Conservation (phyloP, 208 protist genomes). For the Herpetomonas samuelpessoai region DNA sequence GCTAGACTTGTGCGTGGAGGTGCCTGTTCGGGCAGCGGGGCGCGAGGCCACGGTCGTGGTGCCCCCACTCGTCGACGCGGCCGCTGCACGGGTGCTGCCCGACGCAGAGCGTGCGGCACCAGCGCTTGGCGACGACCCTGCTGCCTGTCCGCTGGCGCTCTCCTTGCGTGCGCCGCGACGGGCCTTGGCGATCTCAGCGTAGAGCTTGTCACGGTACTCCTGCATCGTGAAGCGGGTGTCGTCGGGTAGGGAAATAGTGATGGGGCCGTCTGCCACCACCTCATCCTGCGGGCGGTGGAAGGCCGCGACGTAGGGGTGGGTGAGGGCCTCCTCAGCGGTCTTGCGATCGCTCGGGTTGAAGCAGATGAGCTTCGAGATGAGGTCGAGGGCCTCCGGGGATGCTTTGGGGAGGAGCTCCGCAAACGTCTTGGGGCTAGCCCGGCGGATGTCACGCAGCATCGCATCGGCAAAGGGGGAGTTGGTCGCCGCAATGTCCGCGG, state of each 20-base stretch:
- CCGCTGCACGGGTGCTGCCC: constrained; percentile 7
- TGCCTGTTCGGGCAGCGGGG: constrained; percentile 8
- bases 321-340: constrained; percentile 91
- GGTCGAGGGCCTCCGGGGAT: constrained; percentile 91
- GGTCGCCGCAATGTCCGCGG: constrained; percentile 92
- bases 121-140: constrained; percentile 1
- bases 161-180: constrained; percentile 28
- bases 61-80: constrained; percentile 7
- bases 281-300: constrained; percentile 92
- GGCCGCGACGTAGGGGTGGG: constrained; percentile 92
- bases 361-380: constrained; percentile 92
- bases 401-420: constrained; percentile 91
- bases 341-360: constrained; percentile 96
- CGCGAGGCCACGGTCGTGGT: constrained; percentile 10
- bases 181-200: constrained; percentile 80
- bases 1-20: constrained; percentile 10
- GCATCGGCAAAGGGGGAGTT: constrained; percentile 93
- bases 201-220: constrained; percentile 93
- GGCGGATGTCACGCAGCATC: constrained; percentile 92
- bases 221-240: constrained; percentile 93
- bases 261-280: constrained; percentile 61
- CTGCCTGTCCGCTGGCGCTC: constrained; percentile 4
- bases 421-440: constrained; percentile 60
- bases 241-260: constrained; percentile 92
- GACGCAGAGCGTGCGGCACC: constrained; percentile 2